These are phyloP conservation scores for Tylopilus plumbeoviolaceoides DNA, from an alignment of 768 basidiomycete genomes.

Conservation along the genomic window DNA sequence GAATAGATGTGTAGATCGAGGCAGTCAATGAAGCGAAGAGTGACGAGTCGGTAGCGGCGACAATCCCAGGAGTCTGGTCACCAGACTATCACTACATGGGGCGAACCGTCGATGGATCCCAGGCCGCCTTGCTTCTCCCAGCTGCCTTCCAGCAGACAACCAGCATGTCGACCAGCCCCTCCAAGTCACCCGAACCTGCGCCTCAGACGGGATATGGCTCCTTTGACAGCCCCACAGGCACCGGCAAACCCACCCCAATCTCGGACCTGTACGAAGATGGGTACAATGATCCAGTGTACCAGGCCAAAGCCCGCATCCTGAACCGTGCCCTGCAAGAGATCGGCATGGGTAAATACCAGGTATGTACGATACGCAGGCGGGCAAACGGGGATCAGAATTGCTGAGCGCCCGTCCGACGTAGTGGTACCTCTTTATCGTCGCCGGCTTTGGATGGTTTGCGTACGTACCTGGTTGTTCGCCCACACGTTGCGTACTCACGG, in stretches of 20 bases:
- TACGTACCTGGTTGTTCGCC: slow-evolving; percentile 15
- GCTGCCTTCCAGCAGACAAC: not conserved
- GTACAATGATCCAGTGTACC: slow-evolving; percentile 44
- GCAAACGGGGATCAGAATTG: no score
- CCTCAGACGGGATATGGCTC: not conserved
- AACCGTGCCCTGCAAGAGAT: slow-evolving; percentile 48
- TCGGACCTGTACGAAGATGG: slow-evolving; percentile 33
- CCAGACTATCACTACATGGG: no score
- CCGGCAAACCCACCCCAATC: not conserved
- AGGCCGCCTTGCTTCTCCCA: not conserved
- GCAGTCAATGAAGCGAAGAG: no score
- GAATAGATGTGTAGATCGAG: no score
- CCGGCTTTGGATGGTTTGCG: slow-evolving; percentile 43
- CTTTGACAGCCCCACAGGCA: not conserved
- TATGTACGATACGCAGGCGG: not conserved
- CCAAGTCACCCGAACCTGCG: not conserved
- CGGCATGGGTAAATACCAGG: slow-evolving; percentile 57
- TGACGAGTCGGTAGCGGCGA: no score
- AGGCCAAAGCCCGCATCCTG: slow-evolving; percentile 45
- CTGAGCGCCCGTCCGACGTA: slow-evolving; percentile 11
- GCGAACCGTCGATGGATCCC: no score
- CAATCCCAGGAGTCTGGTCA: no score
- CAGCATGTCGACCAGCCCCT: slow-evolving; percentile 2
- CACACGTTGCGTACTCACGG: no score
- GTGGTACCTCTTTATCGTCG: slow-evolving; percentile 38